Percentiles rank a stretch among this genome's conserved stretches.
These are phyloP conservation scores for Juncus effusus DNA, from an alignment of 176 grass and related monocot species.

Conservation along the genomic window DNA sequence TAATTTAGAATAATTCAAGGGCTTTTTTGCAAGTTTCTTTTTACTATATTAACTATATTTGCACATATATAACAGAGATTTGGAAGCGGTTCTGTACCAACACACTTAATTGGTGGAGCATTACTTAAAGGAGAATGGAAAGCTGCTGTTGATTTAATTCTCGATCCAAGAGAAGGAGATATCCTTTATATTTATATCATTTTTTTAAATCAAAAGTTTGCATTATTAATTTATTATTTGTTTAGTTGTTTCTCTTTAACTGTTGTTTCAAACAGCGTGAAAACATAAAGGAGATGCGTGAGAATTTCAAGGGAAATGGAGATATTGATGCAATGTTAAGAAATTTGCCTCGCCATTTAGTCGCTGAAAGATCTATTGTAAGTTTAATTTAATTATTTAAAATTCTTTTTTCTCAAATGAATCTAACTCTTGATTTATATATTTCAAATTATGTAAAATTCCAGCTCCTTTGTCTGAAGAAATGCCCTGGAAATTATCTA, in stretches of 20 bases:
- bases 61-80: constrained; percentile 57
- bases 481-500: constrained; percentile 91
- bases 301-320: constrained; percentile 77
- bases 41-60: constrained; percentile 28
- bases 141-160: constrained; percentile 70
- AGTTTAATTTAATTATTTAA: constrained; percentile 28
- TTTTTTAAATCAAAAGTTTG: constrained; percentile 23
- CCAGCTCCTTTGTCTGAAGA: constrained; percentile 96
- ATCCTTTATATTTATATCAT: constrained; percentile 54
- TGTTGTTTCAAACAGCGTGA: constrained; percentile 60
- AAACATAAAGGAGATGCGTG: constrained; percentile 69
- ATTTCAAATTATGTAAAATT: constrained; percentile 13
- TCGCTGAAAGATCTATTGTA: constrained; percentile 93
- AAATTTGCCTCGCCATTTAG: constrained; percentile 72
- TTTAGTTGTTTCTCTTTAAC: constrained; percentile 45
- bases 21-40: no score
- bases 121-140: constrained; percentile 98
- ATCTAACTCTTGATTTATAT: constrained; percentile 1
- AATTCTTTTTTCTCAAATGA: constrained; percentile 23
- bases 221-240: constrained; percentile 6
- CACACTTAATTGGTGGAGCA: constrained; percentile 76
- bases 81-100: constrained; percentile 95
- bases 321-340: constrained; percentile 71
- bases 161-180: constrained; percentile 99
- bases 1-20: no score